phyloP scores from a whole-genome alignment of 2,329 filamentous ascomycete genomes.

The Pseudogymnoascus sp. region DNA sequence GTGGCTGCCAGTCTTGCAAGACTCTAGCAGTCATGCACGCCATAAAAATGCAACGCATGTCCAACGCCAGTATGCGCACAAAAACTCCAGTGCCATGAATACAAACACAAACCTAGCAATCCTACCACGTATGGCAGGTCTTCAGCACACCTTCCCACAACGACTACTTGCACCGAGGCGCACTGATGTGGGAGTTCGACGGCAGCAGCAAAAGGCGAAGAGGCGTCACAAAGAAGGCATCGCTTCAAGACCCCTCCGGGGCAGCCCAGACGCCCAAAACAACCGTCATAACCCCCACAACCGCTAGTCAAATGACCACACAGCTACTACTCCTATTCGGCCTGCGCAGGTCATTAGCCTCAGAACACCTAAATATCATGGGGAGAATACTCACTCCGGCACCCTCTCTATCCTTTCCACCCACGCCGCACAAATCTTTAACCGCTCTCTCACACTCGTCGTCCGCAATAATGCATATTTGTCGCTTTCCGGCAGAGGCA shows the following conservation, averaged over 20 bases:
- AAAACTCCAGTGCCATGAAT: background rate
- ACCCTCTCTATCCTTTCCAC: constrained; percentile 43
- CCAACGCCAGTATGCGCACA: background rate
- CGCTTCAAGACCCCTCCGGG: background rate
- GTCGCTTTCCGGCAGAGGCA: constrained; percentile 68
- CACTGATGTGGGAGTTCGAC: background rate
- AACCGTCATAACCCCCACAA: constrained; percentile 5
- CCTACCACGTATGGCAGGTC: background rate
- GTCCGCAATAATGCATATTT: constrained; percentile 70
- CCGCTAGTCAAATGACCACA: constrained; percentile 4
- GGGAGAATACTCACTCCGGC: background rate
- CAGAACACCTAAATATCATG: background rate
- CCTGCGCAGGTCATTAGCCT: background rate
- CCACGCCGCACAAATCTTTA: constrained; percentile 79
- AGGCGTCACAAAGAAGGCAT: background rate
- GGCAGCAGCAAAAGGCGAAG: background rate
- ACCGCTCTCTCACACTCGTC: constrained; percentile 66
- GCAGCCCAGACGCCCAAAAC: constrained; percentile 3
- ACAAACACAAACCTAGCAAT: background rate
- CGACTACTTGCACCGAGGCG: background rate
- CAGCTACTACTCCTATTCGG: constrained; percentile 6
- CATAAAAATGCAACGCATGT: background rate
- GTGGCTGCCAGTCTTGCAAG: background rate
- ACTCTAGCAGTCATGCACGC: background rate
- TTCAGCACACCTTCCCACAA: background rate